Conservation (phyloP, 768 basidiomycete genomes). For the Artomyces pyxidatus region DNA sequence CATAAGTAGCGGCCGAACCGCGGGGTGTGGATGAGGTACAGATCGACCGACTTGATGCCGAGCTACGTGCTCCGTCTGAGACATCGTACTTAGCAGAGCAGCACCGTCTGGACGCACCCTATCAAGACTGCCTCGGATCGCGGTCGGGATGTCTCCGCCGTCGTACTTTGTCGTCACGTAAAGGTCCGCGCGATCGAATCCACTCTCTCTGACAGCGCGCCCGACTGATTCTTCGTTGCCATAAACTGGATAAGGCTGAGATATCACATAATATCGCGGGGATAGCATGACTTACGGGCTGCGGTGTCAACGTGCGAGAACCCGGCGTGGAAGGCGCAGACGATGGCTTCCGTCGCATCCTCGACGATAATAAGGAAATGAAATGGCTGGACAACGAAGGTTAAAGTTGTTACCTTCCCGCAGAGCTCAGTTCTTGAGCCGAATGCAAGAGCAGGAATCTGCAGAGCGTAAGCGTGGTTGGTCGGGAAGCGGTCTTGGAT, state of each 20-base stretch:
- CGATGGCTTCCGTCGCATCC: not conserved
- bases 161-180: constrained; percentile 34
- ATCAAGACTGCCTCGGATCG: constrained; percentile 32
- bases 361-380: not conserved
- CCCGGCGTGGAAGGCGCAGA: not conserved
- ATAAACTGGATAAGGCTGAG: not conserved
- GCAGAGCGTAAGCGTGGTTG: no score
- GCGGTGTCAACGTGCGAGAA: not conserved
- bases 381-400: not conserved
- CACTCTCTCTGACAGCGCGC: not conserved
- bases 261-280: no score
- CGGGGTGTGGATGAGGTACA: constrained; percentile 55
- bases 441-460: constrained; percentile 43
- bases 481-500: no score
- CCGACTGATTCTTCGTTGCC: constrained; percentile 1
- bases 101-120: constrained; percentile 25
- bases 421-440: not conserved
- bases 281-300: not conserved
- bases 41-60: constrained; percentile 43
- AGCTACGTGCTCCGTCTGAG: no score
- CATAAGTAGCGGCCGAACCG: not conserved
- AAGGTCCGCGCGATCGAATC: constrained; percentile 16
- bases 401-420: not conserved
- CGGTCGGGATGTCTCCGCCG: constrained; percentile 25
- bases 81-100: no score